phyloP scores from a whole-genome alignment of 2,329 filamentous ascomycete genomes.

The Plenodomus lindquistii region DNA sequence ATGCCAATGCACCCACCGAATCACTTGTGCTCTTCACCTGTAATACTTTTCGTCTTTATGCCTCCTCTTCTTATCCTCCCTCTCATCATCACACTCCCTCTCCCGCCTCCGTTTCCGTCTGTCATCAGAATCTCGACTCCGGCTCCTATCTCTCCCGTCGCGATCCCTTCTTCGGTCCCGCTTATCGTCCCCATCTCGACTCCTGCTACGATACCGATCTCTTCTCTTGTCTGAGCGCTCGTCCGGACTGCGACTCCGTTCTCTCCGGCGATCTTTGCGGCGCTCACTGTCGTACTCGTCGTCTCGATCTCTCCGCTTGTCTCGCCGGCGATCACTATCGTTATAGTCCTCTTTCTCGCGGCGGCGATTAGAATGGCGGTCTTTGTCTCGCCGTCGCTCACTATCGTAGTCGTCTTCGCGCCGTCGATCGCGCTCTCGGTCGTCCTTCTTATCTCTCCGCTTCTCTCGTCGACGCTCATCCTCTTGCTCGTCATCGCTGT shows the following conservation, averaged over 20 bases:
- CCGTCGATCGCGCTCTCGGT: conserved; percentile 19
- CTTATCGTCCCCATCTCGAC: conserved; percentile 20
- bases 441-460: conserved; percentile 15
- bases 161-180: conserved; percentile 9
- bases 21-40: neutral
- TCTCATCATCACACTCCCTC: conserved; percentile 26
- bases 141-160: conserved; percentile 20
- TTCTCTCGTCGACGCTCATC: conserved; percentile 23
- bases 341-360: conserved; percentile 22
- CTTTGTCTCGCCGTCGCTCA: conserved; percentile 18
- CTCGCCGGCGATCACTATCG: conserved; percentile 24
- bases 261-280: conserved; percentile 13
- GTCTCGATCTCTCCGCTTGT: conserved; percentile 22
- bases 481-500: conserved; percentile 18
- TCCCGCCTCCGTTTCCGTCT: conserved; percentile 30
- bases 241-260: conserved; percentile 33
- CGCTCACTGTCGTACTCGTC: conserved; percentile 18
- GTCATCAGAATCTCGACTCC: conserved; percentile 27
- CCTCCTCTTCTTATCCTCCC: conserved; percentile 23
- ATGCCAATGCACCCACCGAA: neutral
- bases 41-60: conserved; percentile 16
- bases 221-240: conserved; percentile 24
- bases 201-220: conserved; percentile 29
- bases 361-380: conserved; percentile 15
- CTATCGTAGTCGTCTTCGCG: conserved; percentile 27